These are phyloP conservation scores for Hirsutella rhossiliensis DNA, from an alignment of 2,329 filamentous ascomycete genomes.

Conservation along the genomic window DNA sequence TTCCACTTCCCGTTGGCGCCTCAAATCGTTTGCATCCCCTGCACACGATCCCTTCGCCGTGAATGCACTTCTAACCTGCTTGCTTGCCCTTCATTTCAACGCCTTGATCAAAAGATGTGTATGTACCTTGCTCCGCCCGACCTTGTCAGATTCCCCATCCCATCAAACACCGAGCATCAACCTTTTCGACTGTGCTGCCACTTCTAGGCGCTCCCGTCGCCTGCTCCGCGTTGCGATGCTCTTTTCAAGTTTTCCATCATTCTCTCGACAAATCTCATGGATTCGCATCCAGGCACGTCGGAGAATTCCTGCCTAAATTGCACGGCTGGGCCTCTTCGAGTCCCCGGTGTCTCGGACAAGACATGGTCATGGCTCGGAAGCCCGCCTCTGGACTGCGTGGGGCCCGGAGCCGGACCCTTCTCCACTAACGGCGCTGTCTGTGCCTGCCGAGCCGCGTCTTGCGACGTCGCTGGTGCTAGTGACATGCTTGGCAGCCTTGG, in stretches of 20 bases:
- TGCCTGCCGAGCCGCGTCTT: background rate
- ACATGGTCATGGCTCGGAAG: background rate
- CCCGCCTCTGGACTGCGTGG: background rate
- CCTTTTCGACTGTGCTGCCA: no score
- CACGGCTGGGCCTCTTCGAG: background rate
- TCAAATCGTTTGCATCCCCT: background rate
- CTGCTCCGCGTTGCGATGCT: conserved; percentile 15
- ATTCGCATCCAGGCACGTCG: conserved; percentile 29
- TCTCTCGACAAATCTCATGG: conserved; percentile 37
- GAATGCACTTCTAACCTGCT: background rate
- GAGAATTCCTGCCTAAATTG: conserved; percentile 21
- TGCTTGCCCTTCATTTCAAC: background rate
- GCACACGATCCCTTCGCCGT: background rate
- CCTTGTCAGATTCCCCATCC: no score
- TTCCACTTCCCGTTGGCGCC: background rate
- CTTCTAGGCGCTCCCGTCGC: background rate
- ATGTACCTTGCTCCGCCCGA: background rate
- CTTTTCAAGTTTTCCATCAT: conserved; percentile 39
- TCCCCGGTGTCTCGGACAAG: background rate
- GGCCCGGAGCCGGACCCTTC: background rate
- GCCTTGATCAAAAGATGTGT: background rate
- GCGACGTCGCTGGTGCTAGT: background rate
- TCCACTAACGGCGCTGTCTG: background rate
- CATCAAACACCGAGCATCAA: no score
- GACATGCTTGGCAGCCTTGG: conserved; percentile 11